Conservation (phyloP, 2,329 filamentous ascomycete species). For the Cladosporium sp. region DNA sequence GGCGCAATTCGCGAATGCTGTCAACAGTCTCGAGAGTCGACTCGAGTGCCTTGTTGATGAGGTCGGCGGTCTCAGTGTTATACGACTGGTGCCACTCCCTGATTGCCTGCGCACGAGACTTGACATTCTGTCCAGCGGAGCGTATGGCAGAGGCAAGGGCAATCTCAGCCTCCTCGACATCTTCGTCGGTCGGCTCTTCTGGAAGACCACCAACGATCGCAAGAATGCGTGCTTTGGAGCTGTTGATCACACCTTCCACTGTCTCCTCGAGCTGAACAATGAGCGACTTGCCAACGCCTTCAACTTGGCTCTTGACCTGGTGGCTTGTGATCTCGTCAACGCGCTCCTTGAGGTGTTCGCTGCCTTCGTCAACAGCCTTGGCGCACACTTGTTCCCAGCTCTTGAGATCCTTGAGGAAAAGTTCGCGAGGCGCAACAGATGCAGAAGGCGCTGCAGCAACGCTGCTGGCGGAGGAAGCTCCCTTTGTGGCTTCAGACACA, state of each 20-base stretch:
- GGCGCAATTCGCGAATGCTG: constrained; percentile 73
- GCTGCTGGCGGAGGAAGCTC: constrained; percentile 25
- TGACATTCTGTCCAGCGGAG: constrained; percentile 66
- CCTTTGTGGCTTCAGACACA: constrained; percentile 23
- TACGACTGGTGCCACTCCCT: constrained; percentile 72
- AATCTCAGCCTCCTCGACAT: constrained; percentile 50
- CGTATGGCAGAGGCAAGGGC: constrained; percentile 57
- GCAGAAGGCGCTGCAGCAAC: constrained; percentile 44
- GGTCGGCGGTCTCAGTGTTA: constrained; percentile 62
- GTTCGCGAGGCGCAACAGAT: constrained; percentile 46
- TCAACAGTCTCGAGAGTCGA: constrained; percentile 80
- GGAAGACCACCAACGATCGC: constrained; percentile 52
- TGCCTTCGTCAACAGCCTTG: constrained; percentile 76
- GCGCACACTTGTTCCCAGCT: constrained; percentile 87
- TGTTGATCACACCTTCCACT: constrained; percentile 58
- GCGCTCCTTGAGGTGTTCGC: constrained; percentile 61
- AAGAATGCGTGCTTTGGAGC: constrained; percentile 65
- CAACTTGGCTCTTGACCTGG: constrained; percentile 63
- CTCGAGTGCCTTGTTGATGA: constrained; percentile 69
- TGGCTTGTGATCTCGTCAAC: constrained; percentile 69
- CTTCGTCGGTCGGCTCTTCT: constrained; percentile 51
- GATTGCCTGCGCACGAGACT: constrained; percentile 70
- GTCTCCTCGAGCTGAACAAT: constrained; percentile 65
- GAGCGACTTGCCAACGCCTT: constrained; percentile 61
- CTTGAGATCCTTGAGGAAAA: constrained; percentile 71